phyloP scores from a whole-genome alignment of 139 green algal genomes.

The Chlorella sorokiniana region DNA sequence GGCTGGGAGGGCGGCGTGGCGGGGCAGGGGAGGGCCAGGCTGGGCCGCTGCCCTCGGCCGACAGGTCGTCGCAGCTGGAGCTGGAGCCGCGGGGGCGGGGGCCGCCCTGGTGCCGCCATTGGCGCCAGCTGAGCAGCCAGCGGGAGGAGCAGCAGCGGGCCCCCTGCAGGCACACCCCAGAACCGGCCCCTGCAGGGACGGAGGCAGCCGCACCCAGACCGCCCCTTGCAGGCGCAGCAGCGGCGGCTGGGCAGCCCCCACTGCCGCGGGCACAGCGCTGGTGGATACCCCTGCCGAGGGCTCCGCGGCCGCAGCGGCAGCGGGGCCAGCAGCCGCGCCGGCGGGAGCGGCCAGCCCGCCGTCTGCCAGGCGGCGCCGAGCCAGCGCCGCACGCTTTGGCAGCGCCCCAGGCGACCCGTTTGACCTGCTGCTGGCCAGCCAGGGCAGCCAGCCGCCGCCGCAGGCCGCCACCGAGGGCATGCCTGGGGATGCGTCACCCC shows the following conservation, averaged over 20 bases:
- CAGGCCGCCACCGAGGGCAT: background rate
- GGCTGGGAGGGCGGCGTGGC: background rate
- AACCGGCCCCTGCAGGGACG: too few species aligned
- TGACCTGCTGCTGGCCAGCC: slow-evolving; percentile 19
- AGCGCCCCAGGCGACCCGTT: background rate
- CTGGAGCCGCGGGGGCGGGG: background rate
- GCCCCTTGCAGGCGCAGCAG: too few species aligned
- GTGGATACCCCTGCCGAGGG: too few species aligned
- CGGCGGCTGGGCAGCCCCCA: too few species aligned
- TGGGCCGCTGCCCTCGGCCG: background rate
- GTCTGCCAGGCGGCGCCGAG: background rate
- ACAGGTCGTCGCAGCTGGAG: slow-evolving; percentile 21
- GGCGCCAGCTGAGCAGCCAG: too few species aligned
- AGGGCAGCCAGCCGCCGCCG: background rate
- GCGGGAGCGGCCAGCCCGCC: background rate
- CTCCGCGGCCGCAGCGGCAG: background rate
- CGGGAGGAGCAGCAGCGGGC: too few species aligned
- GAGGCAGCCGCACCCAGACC: too few species aligned
- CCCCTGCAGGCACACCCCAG: too few species aligned
- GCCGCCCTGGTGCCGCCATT: background rate
- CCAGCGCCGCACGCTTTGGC: background rate
- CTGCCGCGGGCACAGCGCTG: too few species aligned
- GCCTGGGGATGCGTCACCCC: too few species aligned
- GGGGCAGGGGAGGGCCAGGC: background rate
- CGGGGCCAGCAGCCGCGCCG: background rate